phyloP scores from a whole-genome alignment of 1,139 yeast genomes.

The Meyerozyma guilliermondii region DNA sequence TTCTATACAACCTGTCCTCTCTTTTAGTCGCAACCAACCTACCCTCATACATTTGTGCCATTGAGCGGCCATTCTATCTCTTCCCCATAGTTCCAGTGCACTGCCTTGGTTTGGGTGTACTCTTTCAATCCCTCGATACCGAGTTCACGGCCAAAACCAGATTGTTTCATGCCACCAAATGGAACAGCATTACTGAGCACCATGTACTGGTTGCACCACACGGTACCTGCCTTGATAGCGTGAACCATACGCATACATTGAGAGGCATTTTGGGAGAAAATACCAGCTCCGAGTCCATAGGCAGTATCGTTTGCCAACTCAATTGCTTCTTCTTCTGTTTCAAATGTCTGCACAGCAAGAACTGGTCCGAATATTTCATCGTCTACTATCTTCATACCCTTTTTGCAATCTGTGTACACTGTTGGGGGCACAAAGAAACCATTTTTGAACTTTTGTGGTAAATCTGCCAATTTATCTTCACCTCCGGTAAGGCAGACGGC shows the following conservation, averaged over 20 bases:
- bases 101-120: constrained; percentile 16
- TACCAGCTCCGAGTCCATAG: constrained; percentile 72
- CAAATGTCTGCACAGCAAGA: constrained; percentile 37
- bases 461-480: constrained; percentile 35
- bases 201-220: constrained; percentile 25
- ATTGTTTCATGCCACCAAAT: constrained; percentile 24
- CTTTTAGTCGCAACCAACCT: neutral
- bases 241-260: constrained; percentile 29
- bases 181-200: constrained; percentile 25
- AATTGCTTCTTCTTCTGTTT: constrained; percentile 36
- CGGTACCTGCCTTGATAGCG: constrained; percentile 33
- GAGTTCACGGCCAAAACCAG: constrained; percentile 27
- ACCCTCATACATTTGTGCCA: constrained; percentile 6
- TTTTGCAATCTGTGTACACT: constrained; percentile 64
- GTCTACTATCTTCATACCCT: constrained; percentile 39
- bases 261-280: constrained; percentile 49
- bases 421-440: constrained; percentile 83
- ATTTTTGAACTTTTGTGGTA: constrained; percentile 11
- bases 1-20: too few relatives aligned
- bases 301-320: constrained; percentile 35
- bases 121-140: constrained; percentile 11
- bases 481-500: constrained; percentile 77
- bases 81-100: constrained; percentile 18
- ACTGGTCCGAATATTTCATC: constrained; percentile 49
- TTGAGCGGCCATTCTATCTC: constrained; percentile 11